Evolutionary conservation across 257 asterid genomes (phyloP).

Genomic region (Solanum sitiens): DNA sequence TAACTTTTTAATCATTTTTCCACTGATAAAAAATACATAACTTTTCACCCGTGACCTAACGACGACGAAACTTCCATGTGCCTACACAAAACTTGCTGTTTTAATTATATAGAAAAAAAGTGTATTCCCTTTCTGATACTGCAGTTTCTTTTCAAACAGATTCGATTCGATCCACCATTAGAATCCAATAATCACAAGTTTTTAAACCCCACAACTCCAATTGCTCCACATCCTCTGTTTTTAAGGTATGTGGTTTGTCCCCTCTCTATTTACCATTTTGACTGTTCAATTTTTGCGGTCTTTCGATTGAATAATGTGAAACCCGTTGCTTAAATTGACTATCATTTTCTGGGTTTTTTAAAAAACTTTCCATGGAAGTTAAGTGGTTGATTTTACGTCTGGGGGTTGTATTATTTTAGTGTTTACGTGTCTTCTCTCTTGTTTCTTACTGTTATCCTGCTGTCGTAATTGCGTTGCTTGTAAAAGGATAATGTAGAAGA

Average conservation of each 20-base stretch:
- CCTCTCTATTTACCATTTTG: background rate
- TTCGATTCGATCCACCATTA: background rate
- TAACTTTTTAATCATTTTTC: background rate
- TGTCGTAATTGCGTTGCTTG: background rate
- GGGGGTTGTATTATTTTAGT: slow-evolving; percentile 16
- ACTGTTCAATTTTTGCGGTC: background rate
- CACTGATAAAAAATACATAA: background rate
- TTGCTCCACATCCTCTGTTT: background rate
- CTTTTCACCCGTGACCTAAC: background rate
- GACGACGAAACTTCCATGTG: background rate
- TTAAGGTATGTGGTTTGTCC: background rate
- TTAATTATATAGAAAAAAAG: background rate
- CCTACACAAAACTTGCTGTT: background rate
- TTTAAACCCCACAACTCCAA: background rate
- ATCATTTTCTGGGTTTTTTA: background rate
- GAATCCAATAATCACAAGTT: background rate
- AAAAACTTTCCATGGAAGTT: background rate
- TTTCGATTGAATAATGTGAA: background rate
- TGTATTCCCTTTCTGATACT: background rate
- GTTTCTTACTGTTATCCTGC: background rate
- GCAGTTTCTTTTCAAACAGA: background rate
- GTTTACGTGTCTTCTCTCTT: background rate
- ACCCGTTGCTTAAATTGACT: background rate
- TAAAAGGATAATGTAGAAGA: background rate
- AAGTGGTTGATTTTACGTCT: background rate